Evolutionary conservation across 495 filamentous ascomycete species (phyloP).

Genomic region (Pseudoneurospora amorphoporcata): DNA sequence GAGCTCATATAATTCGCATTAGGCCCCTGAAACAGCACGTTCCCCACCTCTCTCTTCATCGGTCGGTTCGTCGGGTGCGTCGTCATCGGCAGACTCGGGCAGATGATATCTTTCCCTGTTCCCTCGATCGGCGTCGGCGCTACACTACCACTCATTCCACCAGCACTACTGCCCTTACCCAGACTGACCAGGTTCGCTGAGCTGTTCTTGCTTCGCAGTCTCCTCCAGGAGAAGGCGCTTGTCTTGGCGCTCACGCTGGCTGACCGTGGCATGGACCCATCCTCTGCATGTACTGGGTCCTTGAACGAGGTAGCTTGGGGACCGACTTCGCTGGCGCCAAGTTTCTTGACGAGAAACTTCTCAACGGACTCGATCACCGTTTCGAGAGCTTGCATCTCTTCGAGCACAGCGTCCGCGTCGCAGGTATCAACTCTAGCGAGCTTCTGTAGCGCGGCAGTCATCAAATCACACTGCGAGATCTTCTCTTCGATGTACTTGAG

Average conservation of each 20-base stretch:
- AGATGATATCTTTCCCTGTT: slow-evolving; percentile 42
- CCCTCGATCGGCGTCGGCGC: slow-evolving; percentile 33
- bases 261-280: slow-evolving; percentile 34
- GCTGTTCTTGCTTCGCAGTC: slow-evolving; percentile 82
- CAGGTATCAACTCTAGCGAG: slow-evolving; percentile 73
- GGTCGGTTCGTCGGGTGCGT: slow-evolving; percentile 47
- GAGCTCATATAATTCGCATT: slow-evolving; percentile 85
- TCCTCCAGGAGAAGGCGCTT: slow-evolving; percentile 69
- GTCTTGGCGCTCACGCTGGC: slow-evolving; percentile 55
- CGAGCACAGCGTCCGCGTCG: slow-evolving; percentile 82
- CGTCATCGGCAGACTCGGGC: slow-evolving; percentile 79
- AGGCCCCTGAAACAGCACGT: slow-evolving; percentile 65
- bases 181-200: slow-evolving; percentile 38
- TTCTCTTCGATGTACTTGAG: slow-evolving; percentile 87
- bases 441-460: slow-evolving; percentile 82
- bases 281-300: slow-evolving; percentile 36
- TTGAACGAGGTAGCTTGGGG: slow-evolving; percentile 62
- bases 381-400: slow-evolving; percentile 94
- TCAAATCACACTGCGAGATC: slow-evolving; percentile 80
- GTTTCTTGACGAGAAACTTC: slow-evolving; percentile 61
- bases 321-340: slow-evolving; percentile 77
- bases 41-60: slow-evolving; percentile 56
- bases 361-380: slow-evolving; percentile 79
- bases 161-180: slow-evolving; percentile 21
- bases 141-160: slow-evolving; percentile 11